Evolutionary conservation across 2,329 filamentous ascomycete species (phyloP).

Genomic region (Fragosphaeria purpurea): DNA sequence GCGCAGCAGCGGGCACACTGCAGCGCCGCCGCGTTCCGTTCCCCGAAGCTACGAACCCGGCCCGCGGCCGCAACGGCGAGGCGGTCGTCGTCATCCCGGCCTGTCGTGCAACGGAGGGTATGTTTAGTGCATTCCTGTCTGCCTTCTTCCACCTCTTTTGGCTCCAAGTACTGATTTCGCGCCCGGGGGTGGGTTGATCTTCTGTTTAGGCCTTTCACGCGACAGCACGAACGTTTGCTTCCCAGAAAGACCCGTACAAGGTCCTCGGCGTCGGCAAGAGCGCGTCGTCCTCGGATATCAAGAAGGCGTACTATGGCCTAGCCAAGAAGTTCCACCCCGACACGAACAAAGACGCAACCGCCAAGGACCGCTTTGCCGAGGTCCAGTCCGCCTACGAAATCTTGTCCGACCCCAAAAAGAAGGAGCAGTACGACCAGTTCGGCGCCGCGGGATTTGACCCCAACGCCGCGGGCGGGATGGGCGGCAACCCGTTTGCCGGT

Average conservation of each 20-base stretch:
- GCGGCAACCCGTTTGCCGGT: conserved; percentile 50
- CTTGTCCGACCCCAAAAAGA: conserved; percentile 85
- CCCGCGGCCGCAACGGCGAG: not conserved
- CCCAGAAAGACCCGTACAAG: conserved; percentile 71
- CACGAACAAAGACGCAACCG: conserved; percentile 88
- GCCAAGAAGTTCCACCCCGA: conserved; percentile 98
- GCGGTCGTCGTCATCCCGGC: not conserved
- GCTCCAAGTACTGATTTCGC: too few relatives aligned
- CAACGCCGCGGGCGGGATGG: conserved; percentile 47
- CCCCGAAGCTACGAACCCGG: not conserved
- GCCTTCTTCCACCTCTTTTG: too few relatives aligned
- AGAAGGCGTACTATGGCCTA: conserved; percentile 95
- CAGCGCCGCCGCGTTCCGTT: not conserved
- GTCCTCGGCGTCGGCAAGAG: conserved; percentile 74
- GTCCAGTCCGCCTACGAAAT: conserved; percentile 92
- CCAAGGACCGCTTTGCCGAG: conserved; percentile 90
- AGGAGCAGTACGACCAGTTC: conserved; percentile 82
- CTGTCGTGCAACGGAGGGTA: conserved; percentile 3
- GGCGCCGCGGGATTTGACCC: conserved; percentile 83
- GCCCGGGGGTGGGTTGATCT: too few relatives aligned
- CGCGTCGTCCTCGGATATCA: conserved; percentile 81
- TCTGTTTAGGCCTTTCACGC: conserved; percentile 47
- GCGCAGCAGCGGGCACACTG: conserved; percentile 10
- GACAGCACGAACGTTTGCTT: conserved; percentile 37
- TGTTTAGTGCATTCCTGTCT: not conserved